Evolutionary conservation across 805 yeast genomes (phyloP), one percentile per base, ranked within the genome.

Genomic region (Yueomyces sp.): DNA sequence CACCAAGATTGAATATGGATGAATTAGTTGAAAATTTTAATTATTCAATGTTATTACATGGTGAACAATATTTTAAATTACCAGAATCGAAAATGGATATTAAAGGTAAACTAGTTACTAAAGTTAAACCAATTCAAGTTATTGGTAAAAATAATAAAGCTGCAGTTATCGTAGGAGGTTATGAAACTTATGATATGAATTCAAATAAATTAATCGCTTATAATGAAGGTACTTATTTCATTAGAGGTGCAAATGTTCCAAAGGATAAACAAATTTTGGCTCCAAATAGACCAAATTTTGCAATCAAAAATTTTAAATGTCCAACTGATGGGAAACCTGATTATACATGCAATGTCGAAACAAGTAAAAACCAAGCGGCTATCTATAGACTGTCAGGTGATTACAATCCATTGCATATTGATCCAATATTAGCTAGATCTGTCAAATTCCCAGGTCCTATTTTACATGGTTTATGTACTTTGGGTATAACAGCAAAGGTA

Each of bases 401-500:
- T 69, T 80, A 79, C 63, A 90, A 90, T 64, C 98, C 98, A 47
- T 73, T 90, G 54, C 98, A 88, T 68, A 81, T 90, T 59, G 97
- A 90, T 66, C 96, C 97, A 26, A 70, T 62, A 31, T 82, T 88
- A 65, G 96, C 97, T 12, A 76, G 79, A 49, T 84, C 84, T 45
- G 96, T 90, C 40, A 82, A 81, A 48, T 90, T 90, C 62, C 78
- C 77, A 41, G 67, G 69, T 44, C 98, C 98, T 41, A 90, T 90
- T 53, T 73, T 90, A 51, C 98, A 90, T 66, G 98, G 98, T 38
- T 73, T 90, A 64, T 83, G 94, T 56, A 74, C 85, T 26, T 77
- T 85, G 60, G 98, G 98, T 48, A 74, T 88, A 46, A 67, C 84
- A 38, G 81, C 81, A 31, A 85, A 88, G 62, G 73, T 76, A 19